Percentiles rank a stretch among this genome's conserved stretches.
These are phyloP conservation scores for Crithidia expoeki DNA, from an alignment of 208 protist genomes.

Conservation along the genomic window DNA sequence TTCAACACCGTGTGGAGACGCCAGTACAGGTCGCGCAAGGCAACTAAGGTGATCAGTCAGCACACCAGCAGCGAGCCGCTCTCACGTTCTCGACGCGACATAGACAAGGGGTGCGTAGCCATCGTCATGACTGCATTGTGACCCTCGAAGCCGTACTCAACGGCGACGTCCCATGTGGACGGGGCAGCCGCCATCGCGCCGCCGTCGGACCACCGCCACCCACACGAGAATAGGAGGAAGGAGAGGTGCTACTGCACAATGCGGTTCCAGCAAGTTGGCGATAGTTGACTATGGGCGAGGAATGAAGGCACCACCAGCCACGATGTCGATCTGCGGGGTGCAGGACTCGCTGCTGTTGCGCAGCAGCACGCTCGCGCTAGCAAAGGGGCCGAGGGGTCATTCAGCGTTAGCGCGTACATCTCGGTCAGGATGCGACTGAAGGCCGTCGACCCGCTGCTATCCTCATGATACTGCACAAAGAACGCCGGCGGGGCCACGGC, in stretches of 20 bases:
- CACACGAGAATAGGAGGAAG: conserved; percentile 44
- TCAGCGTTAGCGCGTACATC: conserved; percentile 29
- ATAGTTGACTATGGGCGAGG: conserved; percentile 40
- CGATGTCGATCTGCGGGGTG: conserved; percentile 27
- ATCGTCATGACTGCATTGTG: conserved; percentile 57
- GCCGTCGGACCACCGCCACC: conserved; percentile 17
- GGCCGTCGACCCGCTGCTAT: conserved; percentile 28
- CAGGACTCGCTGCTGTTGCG: conserved; percentile 33
- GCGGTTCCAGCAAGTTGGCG: conserved; percentile 45
- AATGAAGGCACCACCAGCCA: conserved; percentile 41
- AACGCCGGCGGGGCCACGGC: conserved; percentile 33
- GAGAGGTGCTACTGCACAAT: conserved; percentile 37
- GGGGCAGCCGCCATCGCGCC: conserved; percentile 23
- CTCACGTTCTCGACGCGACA: conserved; percentile 21
- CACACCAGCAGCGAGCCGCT: conserved; percentile 21
- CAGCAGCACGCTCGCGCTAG: conserved; percentile 26
- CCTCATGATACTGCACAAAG: conserved; percentile 42
- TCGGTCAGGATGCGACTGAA: conserved; percentile 25
- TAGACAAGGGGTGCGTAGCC: conserved; percentile 13
- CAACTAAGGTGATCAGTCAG: conserved; percentile 10
- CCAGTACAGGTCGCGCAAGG: conserved; percentile 19
- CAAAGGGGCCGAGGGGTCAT: conserved; percentile 40
- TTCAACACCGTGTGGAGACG: conserved; percentile 16
- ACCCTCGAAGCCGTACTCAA: conserved; percentile 47
- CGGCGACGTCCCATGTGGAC: conserved; percentile 42